phyloP scores from a whole-genome alignment of 441 rosid species.

The Pelargonium cotyledonis region DNA sequence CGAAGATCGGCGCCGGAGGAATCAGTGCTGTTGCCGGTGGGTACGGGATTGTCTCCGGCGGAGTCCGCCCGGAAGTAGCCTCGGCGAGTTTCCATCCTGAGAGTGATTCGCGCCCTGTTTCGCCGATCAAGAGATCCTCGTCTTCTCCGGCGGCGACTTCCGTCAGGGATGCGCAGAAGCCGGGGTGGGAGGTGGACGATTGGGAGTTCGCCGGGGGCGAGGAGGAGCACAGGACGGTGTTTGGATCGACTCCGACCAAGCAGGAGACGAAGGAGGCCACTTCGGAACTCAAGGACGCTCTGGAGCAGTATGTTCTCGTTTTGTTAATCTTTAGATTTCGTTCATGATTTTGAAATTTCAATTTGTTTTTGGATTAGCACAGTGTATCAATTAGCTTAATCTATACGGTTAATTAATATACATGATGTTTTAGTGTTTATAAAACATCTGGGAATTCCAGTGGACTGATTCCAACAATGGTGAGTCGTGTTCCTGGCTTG shows the following conservation, averaged over 20 bases:
- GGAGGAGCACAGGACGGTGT: slow-evolving; percentile 23
- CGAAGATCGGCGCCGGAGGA: neutral
- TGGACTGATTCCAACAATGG: too few relatives aligned
- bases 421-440: too few relatives aligned
- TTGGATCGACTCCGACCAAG: slow-evolving; percentile 15
- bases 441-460: too few relatives aligned
- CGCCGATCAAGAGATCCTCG: slow-evolving; percentile 25
- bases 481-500: too few relatives aligned
- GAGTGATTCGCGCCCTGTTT: slow-evolving; percentile 19
- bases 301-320: slow-evolving; percentile 12
- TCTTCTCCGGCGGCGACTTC: slow-evolving; percentile 27
- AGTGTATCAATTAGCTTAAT: too few relatives aligned
- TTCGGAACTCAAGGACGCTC: slow-evolving; percentile 20
- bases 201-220: slow-evolving; percentile 12
- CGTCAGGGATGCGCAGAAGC: slow-evolving; percentile 28
- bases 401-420: too few relatives aligned
- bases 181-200: slow-evolving; percentile 32
- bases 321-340: too few relatives aligned
- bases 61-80: neutral
- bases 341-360: too few relatives aligned
- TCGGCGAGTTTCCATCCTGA: neutral
- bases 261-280: slow-evolving; percentile 23
- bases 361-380: too few relatives aligned
- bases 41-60: neutral
- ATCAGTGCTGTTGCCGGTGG: too few relatives aligned